Conservation (phyloP, 805 yeast species). For the Teunomyces cretensis region DNA sequence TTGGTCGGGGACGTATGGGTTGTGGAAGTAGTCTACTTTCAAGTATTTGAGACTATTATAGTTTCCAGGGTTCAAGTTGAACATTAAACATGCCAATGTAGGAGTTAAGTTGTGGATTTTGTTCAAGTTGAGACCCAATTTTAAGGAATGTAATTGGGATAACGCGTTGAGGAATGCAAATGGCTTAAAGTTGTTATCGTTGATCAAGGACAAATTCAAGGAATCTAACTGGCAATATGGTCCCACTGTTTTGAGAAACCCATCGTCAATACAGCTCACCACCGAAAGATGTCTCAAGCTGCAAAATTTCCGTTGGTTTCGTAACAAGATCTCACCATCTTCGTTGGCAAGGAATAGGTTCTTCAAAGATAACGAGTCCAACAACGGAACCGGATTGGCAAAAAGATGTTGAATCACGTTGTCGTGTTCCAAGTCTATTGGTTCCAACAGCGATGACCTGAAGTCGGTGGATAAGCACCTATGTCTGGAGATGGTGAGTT, state of each 20-base stretch:
- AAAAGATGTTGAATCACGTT: background rate
- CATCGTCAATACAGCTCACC: background rate
- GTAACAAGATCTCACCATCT: background rate
- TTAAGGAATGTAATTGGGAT: background rate
- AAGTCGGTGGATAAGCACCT: background rate
- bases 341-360: background rate
- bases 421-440: background rate
- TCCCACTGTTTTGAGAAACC: background rate
- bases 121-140: background rate
- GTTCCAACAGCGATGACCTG: background rate
- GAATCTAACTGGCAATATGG: background rate
- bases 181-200: constrained; percentile 1
- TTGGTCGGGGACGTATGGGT: background rate
- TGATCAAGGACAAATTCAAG: background rate
- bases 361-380: background rate
- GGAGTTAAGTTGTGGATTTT: background rate
- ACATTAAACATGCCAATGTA: background rate
- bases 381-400: background rate
- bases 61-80: background rate
- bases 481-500: background rate
- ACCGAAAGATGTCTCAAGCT: background rate
- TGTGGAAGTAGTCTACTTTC: background rate
- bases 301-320: background rate
- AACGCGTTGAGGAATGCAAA: background rate
- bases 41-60: background rate